A percentile compares a stretch with the other conserved stretches of the same genome.
Conservation (phyloP, 352 stramenopile species). For the Phytophthora capsici region DNA sequence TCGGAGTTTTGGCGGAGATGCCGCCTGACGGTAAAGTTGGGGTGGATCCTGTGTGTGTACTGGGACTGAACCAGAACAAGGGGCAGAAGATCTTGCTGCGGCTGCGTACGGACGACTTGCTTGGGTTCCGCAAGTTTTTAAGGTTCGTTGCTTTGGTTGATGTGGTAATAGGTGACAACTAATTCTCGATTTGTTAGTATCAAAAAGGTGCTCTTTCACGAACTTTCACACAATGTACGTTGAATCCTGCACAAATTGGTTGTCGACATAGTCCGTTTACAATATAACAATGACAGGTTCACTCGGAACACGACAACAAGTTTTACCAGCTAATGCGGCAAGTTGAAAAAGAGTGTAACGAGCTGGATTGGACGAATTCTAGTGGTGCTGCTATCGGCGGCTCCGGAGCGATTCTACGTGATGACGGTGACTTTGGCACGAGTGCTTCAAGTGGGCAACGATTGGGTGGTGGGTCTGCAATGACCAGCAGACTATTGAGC, state of each 20-base stretch:
- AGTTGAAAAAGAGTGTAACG: slow-evolving; percentile 75
- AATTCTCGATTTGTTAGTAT: slow-evolving; percentile 54
- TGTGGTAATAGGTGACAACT: neutral
- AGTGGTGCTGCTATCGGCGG: slow-evolving; percentile 49
- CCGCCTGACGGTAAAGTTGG: slow-evolving; percentile 92
- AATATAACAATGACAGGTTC: slow-evolving; percentile 37
- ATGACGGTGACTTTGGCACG: slow-evolving; percentile 16
- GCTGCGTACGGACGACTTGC: slow-evolving; percentile 95
- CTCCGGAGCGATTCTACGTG: slow-evolving; percentile 9
- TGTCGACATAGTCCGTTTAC: neutral
- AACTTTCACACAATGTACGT: slow-evolving; percentile 94
- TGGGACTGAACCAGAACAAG: slow-evolving; percentile 96
- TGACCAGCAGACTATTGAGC: slow-evolving; percentile 39
- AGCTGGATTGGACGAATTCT: slow-evolving; percentile 73
- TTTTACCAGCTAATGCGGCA: slow-evolving; percentile 87
- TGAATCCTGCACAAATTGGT: neutral
- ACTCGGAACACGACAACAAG: slow-evolving; percentile 80
- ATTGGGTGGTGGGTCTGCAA: slow-evolving; percentile 44
- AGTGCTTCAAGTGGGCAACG: slow-evolving; percentile 30
- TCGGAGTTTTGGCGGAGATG: slow-evolving; percentile 89
- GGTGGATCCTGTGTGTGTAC: slow-evolving; percentile 85
- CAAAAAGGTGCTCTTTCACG: slow-evolving; percentile 95
- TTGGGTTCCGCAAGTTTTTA: slow-evolving; percentile 91
- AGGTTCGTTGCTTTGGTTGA: slow-evolving; percentile 41
- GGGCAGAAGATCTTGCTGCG: slow-evolving; percentile 94